Evolutionary conservation across 1,139 yeast genomes (phyloP).

Genomic region (Yueomyces sp.): DNA sequence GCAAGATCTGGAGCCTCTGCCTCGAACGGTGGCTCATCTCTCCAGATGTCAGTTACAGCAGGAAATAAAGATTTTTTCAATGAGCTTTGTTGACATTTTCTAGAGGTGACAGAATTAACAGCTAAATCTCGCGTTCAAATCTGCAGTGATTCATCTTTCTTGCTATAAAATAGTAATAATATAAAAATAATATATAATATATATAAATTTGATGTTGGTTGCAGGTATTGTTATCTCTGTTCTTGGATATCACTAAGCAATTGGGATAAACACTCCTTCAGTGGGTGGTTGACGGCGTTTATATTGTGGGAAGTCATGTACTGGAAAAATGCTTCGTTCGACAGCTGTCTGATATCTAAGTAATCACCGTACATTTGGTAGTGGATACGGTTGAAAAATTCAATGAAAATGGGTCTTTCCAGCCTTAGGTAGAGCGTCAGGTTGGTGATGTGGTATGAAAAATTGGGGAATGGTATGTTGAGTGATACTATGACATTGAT

Average conservation of each 20-base stretch:
- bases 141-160: no score
- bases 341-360: constrained; percentile 9
- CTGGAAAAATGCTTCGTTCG: constrained; percentile 10
- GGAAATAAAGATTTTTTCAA: no score
- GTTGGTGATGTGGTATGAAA: constrained; percentile 17
- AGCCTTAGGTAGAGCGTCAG: constrained; percentile 17
- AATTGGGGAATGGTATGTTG: constrained; percentile 22
- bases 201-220: no score
- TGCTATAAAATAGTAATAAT: no score
- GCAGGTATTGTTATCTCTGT: no score
- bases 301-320: constrained; percentile 9
- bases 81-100: no score
- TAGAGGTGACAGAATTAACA: no score
- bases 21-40: no score
- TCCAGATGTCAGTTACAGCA: no score
- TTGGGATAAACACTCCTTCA: neutral
- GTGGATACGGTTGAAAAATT: constrained; percentile 21
- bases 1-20: no score
- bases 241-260: neutral
- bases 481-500: constrained; percentile 21
- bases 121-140: no score
- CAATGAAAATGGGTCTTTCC: constrained; percentile 17
- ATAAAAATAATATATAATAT: no score
- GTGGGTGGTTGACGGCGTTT: constrained; percentile 13
- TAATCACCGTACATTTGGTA: constrained; percentile 13